Conservation (phyloP, 306 rosid species). For the Hippophae tibetana region DNA sequence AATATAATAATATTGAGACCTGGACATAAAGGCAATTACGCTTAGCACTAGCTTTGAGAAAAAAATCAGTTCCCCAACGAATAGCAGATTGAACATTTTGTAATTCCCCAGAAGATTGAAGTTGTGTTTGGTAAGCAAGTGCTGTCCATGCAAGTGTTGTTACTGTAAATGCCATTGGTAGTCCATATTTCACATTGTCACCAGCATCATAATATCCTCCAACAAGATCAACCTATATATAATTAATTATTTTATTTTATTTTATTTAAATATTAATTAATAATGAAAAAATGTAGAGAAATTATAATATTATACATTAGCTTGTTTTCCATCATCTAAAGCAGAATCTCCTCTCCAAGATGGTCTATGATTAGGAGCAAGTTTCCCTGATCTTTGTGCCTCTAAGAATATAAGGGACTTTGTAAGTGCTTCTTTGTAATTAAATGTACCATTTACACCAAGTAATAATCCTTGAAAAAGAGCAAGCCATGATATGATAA, state of each 20-base stretch:
- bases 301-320: constrained; percentile 21
- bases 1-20: constrained; percentile 21
- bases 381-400: constrained; percentile 96
- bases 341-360: constrained; percentile 94
- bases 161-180: constrained; percentile 89
- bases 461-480: constrained; percentile 31
- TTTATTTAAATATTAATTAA: not conserved
- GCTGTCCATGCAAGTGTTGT: constrained; percentile 84
- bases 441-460: constrained; percentile 26
- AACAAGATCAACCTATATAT: constrained; percentile 51
- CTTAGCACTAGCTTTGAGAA: constrained; percentile 42
- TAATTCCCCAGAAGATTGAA: constrained; percentile 47
- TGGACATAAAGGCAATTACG: constrained; percentile 47
- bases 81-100: constrained; percentile 42
- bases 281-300: not conserved
- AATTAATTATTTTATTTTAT: not conserved
- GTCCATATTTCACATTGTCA: constrained; percentile 88
- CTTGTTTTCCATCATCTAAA: constrained; percentile 63
- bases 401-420: constrained; percentile 78
- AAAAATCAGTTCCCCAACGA: constrained; percentile 86
- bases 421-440: constrained; percentile 80
- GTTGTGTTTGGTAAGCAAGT: constrained; percentile 35
- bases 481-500: constrained; percentile 42
- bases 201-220: constrained; percentile 99
- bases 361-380: constrained; percentile 49